A percentile compares a stretch with the other conserved stretches of the same genome.
phyloP scores from a whole-genome alignment of 2,329 filamentous ascomycete species.

The Fusarium scirpi region DNA sequence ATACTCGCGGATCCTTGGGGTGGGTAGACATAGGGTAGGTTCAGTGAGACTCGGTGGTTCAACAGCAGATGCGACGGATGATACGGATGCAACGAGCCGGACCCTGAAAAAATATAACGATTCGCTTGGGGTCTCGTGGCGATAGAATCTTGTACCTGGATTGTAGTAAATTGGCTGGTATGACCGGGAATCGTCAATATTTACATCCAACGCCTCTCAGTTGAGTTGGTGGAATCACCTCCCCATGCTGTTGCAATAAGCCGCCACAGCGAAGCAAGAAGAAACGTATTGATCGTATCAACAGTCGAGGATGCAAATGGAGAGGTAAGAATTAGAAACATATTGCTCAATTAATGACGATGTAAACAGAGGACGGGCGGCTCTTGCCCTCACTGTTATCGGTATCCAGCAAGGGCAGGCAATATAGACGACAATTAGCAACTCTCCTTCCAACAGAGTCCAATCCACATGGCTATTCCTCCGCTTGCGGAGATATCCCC shows the following conservation, averaged over 20 bases:
- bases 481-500: conserved; percentile 24
- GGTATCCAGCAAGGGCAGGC: rapidly evolving
- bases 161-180: neutral
- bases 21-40: neutral
- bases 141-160: too few relatives aligned
- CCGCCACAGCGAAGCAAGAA: neutral
- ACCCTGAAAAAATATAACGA: rapidly evolving
- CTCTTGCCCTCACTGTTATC: neutral
- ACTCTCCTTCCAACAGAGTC: neutral
- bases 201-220: too few relatives aligned
- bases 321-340: neutral
- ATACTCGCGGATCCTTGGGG: too few relatives aligned
- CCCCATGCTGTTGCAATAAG: too few relatives aligned
- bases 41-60: neutral
- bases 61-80: neutral
- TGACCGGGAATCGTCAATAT: neutral
- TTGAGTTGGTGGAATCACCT: neutral
- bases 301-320: too few relatives aligned
- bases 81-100: neutral
- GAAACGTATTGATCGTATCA: rapidly evolving
- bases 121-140: neutral
- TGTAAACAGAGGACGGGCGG: neutral
- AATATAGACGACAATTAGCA: neutral
- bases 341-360: neutral
- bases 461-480: conserved; percentile 1